These are phyloP conservation scores for Paspalum notatum DNA, from an alignment of 176 grass and related monocot species.

Conservation along the genomic window DNA sequence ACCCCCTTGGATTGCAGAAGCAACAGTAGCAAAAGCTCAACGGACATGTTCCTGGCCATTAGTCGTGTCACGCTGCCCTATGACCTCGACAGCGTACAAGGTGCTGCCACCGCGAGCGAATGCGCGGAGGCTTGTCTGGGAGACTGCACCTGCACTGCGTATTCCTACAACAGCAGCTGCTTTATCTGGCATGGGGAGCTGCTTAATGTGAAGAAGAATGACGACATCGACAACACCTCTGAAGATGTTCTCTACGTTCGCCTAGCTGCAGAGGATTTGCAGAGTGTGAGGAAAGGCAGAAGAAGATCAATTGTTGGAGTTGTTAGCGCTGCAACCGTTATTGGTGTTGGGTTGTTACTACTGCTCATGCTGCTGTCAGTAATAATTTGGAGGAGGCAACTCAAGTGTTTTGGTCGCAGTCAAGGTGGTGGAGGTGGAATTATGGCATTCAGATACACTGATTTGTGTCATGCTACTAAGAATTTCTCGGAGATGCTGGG, in stretches of 20 bases:
- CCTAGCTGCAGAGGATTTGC: conserved; percentile 40
- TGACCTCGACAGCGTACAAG: background rate
- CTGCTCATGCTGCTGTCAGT: background rate
- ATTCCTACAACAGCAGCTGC: conserved; percentile 33
- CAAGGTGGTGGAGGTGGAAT: background rate
- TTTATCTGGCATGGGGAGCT: conserved; percentile 50
- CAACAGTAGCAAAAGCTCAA: background rate
- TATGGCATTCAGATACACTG: background rate
- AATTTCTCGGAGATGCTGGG: background rate
- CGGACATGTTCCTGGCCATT: background rate
- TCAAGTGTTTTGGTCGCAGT: background rate
- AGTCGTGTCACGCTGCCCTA: background rate
- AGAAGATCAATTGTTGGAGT: background rate
- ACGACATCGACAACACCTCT: background rate
- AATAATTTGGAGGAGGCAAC: background rate
- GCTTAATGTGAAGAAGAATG: conserved; percentile 23
- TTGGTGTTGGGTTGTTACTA: background rate
- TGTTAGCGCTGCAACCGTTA: background rate
- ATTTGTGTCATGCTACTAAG: background rate
- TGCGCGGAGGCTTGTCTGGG: background rate
- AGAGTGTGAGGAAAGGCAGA: conserved; percentile 11
- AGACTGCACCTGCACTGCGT: background rate
- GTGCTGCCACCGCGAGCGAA: background rate
- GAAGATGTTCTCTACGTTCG: conserved; percentile 35
- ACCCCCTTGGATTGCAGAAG: background rate